These are phyloP conservation scores for Choricystis sp. DNA, from an alignment of 139 green algal species.

Conservation along the genomic window DNA sequence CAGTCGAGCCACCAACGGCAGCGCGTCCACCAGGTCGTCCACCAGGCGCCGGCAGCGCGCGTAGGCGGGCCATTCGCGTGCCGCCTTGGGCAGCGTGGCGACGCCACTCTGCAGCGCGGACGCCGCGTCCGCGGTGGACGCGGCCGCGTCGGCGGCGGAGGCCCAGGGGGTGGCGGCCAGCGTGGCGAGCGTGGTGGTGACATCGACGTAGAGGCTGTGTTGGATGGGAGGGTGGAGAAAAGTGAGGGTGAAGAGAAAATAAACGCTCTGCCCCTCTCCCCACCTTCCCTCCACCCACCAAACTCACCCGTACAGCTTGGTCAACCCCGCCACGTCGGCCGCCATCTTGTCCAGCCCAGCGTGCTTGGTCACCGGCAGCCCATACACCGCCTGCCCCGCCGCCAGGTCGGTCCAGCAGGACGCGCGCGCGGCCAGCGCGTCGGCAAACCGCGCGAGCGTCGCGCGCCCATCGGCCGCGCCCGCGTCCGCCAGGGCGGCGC, in stretches of 20 bases:
- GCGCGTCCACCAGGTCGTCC: neutral
- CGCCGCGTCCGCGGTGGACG: no score
- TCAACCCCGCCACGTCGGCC: slow-evolving; percentile 63
- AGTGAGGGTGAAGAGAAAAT: no score
- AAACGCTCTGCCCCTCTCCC: no score
- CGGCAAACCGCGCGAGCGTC: neutral
- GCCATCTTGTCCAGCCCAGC: slow-evolving; percentile 76
- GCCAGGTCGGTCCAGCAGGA: slow-evolving; percentile 64
- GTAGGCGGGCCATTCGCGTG: neutral
- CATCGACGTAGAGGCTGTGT: neutral
- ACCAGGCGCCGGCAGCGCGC: neutral
- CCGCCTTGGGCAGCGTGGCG: neutral
- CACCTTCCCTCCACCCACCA: neutral
- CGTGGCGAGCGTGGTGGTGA: neutral
- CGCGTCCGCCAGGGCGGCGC: neutral
- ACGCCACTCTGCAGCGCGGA: no score
- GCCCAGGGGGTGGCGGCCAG: neutral
- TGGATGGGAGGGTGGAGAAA: neutral
- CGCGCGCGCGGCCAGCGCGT: no score
- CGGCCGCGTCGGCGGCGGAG: neutral
- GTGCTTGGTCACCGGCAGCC: slow-evolving; percentile 68
- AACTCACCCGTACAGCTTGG: slow-evolving; percentile 50
- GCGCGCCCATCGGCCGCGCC: neutral
- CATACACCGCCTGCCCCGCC: slow-evolving; percentile 82
- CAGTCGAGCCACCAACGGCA: neutral